Evolutionary conservation across 345 rosid species (phyloP).

Genomic region (Eucalyptus grandis): DNA sequence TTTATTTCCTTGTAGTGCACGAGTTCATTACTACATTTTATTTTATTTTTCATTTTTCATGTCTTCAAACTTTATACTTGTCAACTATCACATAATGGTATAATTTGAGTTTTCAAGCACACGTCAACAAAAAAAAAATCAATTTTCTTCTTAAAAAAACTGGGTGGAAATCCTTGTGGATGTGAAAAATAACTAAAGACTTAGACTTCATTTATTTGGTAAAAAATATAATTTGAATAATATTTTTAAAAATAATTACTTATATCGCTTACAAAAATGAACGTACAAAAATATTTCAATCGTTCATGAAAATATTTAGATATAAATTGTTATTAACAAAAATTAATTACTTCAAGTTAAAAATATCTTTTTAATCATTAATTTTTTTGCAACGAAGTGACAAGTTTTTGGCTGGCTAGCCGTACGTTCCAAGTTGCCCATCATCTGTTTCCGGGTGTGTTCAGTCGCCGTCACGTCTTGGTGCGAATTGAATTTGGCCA

Average conservation of each 20-base stretch:
- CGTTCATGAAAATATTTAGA: not conserved
- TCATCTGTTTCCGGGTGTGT: not conserved
- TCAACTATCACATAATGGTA: not conserved
- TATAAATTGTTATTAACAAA: fast-evolving
- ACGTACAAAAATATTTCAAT: fast-evolving
- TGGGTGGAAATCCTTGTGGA: not conserved
- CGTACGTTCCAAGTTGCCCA: not conserved
- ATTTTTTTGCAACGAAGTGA: not conserved
- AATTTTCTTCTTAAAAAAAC: not conserved
- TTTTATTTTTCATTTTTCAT: not conserved
- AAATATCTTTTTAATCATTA: not conserved
- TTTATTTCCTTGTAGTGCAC: not conserved
- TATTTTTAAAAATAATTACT: not conserved
- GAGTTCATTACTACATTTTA: not conserved
- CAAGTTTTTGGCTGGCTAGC: not conserved
- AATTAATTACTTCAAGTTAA: not conserved
- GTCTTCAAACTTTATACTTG: not conserved
- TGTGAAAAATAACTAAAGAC: not conserved
- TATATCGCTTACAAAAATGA: not conserved
- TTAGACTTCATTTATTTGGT: not conserved
- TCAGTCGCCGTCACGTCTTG: not conserved
- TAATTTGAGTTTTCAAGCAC: not conserved
- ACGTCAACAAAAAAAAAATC: no score
- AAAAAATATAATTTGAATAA: not conserved
- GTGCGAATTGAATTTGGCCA: not conserved